Evolutionary conservation across 2,329 filamentous ascomycete species (phyloP).

Genomic region (Byssothecium circinans): DNA sequence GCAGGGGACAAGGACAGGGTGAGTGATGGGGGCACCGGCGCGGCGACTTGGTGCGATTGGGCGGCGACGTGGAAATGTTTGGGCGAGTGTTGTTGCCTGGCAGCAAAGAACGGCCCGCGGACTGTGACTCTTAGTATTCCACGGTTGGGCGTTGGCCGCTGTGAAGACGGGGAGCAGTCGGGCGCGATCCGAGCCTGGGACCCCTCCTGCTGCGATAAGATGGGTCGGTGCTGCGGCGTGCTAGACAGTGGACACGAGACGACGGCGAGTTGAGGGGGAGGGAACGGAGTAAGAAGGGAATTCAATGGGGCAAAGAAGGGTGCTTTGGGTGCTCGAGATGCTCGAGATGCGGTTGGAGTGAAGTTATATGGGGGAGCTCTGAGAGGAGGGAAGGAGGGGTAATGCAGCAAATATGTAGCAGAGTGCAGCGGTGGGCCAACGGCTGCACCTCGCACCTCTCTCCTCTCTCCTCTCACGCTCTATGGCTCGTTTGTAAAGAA

Average conservation of each 20-base stretch:
- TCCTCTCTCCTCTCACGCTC: constrained; percentile 23
- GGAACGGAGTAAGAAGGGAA: background rate
- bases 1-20: constrained; percentile 36
- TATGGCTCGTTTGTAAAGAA: constrained; percentile 26
- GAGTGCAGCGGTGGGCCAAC: constrained; percentile 22
- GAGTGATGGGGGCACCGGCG: constrained; percentile 24
- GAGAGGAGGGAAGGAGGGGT: constrained; percentile 30
- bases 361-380: constrained; percentile 9
- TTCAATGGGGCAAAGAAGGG: background rate
- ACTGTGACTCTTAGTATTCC: constrained; percentile 10
- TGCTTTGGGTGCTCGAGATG: background rate
- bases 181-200: no score
- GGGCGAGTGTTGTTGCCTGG: constrained; percentile 35
- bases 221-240: constrained; percentile 33
- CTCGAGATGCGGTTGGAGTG: background rate
- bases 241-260: constrained; percentile 18
- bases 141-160: background rate
- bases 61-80: constrained; percentile 20
- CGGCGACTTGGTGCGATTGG: constrained; percentile 33
- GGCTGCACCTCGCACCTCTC: no score
- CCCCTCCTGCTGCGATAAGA: constrained; percentile 39
- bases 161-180: no score
- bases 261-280: background rate
- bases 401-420: constrained; percentile 39
- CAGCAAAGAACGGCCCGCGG: constrained; percentile 24